phyloP scores from a whole-genome alignment of 2,329 filamentous ascomycete species.

The Fusarium udum region DNA sequence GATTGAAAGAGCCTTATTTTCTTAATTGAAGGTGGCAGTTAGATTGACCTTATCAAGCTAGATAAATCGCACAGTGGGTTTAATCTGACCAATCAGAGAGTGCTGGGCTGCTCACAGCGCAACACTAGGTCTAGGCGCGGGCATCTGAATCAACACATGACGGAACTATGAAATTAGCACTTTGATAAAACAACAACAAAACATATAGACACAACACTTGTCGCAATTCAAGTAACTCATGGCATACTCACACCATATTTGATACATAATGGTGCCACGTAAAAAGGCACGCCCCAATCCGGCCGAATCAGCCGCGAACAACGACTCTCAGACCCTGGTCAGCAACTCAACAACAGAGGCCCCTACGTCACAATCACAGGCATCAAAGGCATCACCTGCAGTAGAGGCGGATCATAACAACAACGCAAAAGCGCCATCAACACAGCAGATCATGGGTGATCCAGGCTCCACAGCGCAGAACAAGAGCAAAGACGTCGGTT shows the following conservation, averaged over 20 bases:
- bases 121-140: constrained; percentile 12
- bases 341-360: constrained; percentile 23
- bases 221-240: constrained; percentile 7
- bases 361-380: constrained; percentile 45
- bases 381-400: constrained; percentile 33
- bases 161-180: constrained; percentile 17
- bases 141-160: constrained; percentile 39
- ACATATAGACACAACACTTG: constrained; percentile 7
- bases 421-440: constrained; percentile 26
- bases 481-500: constrained; percentile 29
- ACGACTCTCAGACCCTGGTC: constrained; percentile 23
- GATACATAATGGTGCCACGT: constrained; percentile 45
- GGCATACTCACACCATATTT: background rate
- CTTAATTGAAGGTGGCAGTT: no score
- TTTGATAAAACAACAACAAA: constrained; percentile 14
- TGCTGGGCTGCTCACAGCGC: no score
- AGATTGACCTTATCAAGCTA: no score
- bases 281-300: constrained; percentile 48
- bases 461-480: constrained; percentile 4
- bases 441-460: constrained; percentile 26
- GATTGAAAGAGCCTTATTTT: no score
- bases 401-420: constrained; percentile 27
- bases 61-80: no score
- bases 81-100: no score
- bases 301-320: constrained; percentile 32